Percentiles rank a stretch among this genome's conserved stretches.
phyloP scores from a whole-genome alignment of 2,329 filamentous ascomycete genomes.

The Scedosporium minutisporum region DNA sequence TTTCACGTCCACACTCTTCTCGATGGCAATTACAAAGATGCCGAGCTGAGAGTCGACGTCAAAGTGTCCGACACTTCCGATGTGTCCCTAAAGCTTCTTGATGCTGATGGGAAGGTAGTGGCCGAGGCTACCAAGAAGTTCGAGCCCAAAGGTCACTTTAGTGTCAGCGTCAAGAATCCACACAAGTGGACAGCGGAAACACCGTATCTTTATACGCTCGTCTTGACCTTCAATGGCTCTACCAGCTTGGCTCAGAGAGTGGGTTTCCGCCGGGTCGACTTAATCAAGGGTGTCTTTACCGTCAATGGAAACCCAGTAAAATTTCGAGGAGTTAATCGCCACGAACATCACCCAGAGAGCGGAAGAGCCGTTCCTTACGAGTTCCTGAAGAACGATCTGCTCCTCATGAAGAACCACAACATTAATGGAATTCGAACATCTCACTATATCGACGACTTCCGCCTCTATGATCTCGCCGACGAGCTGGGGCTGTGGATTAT shows the following conservation, averaged over 20 bases:
- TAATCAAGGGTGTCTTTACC: constrained; percentile 50
- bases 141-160: constrained; percentile 28
- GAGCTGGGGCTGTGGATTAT: constrained; percentile 56
- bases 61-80: constrained; percentile 26
- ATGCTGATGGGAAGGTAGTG: constrained; percentile 19
- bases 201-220: constrained; percentile 49
- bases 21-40: constrained; percentile 43
- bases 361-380: constrained; percentile 53
- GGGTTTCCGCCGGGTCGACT: constrained; percentile 54
- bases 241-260: constrained; percentile 40
- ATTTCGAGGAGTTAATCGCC: constrained; percentile 59
- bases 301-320: constrained; percentile 58
- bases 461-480: constrained; percentile 52
- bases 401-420: constrained; percentile 59
- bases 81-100: constrained; percentile 26
- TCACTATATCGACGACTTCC: constrained; percentile 54
- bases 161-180: constrained; percentile 36
- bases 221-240: constrained; percentile 23
- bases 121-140: constrained; percentile 15
- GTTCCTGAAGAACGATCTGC: constrained; percentile 50
- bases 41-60: constrained; percentile 37
- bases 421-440: constrained; percentile 61
- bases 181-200: constrained; percentile 62
- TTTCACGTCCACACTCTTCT: constrained; percentile 46
- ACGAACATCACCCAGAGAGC: constrained; percentile 57